Percentiles rank a stretch among this genome's conserved stretches.
phyloP scores from a whole-genome alignment of 2,329 filamentous ascomycete genomes.

The Colletotrichum graminicola region DNA sequence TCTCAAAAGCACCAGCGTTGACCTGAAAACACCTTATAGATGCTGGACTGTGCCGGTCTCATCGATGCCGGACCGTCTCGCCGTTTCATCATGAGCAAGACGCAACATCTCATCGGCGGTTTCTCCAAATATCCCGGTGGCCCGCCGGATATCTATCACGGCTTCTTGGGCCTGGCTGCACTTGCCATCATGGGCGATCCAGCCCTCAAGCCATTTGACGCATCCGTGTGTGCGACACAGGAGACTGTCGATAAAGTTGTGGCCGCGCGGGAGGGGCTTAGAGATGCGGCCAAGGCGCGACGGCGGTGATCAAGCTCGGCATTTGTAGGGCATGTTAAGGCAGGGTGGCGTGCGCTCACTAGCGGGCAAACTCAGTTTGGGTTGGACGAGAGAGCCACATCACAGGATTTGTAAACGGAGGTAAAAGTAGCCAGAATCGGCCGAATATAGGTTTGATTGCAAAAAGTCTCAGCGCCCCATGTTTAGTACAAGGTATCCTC shows the following conservation, averaged over 20 bases:
- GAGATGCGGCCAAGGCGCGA: conserved; percentile 41
- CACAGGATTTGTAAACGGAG: not conserved
- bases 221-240: conserved; percentile 79
- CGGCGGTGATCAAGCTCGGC: not conserved
- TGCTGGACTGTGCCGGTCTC: conserved; percentile 69
- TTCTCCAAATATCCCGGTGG: conserved; percentile 80
- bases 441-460: conserved; percentile 7
- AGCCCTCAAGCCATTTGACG: conserved; percentile 78
- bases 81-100: conserved; percentile 86
- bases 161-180: conserved; percentile 86
- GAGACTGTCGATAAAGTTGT: conserved; percentile 66
- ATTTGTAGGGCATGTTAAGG: not conserved
- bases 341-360: not conserved
- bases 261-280: conserved; percentile 57
- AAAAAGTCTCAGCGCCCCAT: conserved; percentile 24
- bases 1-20: conserved; percentile 54
- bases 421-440: not conserved
- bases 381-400: not conserved
- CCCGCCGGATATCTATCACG: conserved; percentile 86
- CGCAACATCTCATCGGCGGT: conserved; percentile 86
- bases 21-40: conserved; percentile 53
- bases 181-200: conserved; percentile 79
- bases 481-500: conserved; percentile 42
- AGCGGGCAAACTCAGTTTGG: not conserved
- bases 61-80: conserved; percentile 72